phyloP scores from a whole-genome alignment of 177 flowering plant genomes.

The Telopea speciosissima region DNA sequence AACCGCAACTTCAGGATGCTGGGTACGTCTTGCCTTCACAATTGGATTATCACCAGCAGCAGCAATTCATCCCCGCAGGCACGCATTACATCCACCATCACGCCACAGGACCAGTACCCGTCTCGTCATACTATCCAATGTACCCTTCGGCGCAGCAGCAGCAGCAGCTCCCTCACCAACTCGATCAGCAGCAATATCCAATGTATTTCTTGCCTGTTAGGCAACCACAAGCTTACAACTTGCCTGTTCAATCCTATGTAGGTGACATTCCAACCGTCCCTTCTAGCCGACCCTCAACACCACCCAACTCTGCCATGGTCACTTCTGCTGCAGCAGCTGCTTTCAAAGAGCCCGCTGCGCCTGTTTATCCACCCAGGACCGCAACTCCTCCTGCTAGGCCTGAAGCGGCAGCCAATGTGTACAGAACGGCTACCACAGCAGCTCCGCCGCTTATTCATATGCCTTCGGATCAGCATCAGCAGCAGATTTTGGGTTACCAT shows the following conservation, averaged over 20 bases:
- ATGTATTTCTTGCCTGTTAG: constrained; percentile 55
- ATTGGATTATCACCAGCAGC: constrained; percentile 30
- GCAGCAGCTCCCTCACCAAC: constrained; percentile 22
- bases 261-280: constrained; percentile 38
- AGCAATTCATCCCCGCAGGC: constrained; percentile 48
- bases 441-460: constrained; percentile 37
- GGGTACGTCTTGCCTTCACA: constrained; percentile 37
- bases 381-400: constrained; percentile 38
- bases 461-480: constrained; percentile 38
- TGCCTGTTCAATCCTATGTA: constrained; percentile 43
- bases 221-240: constrained; percentile 51
- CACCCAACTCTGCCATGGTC: constrained; percentile 34
- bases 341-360: constrained; percentile 21
- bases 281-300: constrained; percentile 46
- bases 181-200: constrained; percentile 57
- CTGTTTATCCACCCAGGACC: constrained; percentile 29
- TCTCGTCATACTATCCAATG: constrained; percentile 56
- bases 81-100: constrained; percentile 64
- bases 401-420: constrained; percentile 46
- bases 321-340: constrained; percentile 23
- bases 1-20: constrained; percentile 42
- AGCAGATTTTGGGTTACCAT: constrained; percentile 54
- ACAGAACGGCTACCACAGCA: constrained; percentile 44
- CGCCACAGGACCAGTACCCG: constrained; percentile 48
- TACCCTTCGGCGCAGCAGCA: constrained; percentile 45